Evolutionary conservation across 306 rosid species (phyloP).

Genomic region (Aeschynomene evenia): DNA sequence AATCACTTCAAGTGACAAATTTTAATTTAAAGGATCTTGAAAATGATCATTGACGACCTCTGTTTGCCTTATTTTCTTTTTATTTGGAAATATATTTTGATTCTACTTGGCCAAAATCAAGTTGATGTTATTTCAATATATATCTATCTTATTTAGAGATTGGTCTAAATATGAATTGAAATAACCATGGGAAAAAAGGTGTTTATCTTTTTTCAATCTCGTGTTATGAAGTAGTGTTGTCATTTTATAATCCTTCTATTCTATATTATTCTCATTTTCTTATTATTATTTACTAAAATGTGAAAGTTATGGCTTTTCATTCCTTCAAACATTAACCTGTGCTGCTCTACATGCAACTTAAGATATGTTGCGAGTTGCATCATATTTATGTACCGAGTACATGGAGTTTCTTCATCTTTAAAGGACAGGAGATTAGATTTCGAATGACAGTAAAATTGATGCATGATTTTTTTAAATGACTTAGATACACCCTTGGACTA

Average conservation of each 20-base stretch:
- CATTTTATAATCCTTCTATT: constrained; percentile 6
- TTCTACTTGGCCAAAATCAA: neutral
- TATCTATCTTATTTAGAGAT: neutral
- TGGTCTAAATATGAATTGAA: constrained; percentile 6
- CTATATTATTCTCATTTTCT: neutral
- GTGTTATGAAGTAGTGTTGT: neutral
- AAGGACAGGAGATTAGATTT: neutral
- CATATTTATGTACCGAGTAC: neutral
- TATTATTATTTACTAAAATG: neutral
- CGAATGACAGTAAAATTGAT: constrained; percentile 1
- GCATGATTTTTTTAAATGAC: neutral
- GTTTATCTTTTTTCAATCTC: constrained; percentile 4
- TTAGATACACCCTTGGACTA: neutral
- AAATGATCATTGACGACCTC: neutral
- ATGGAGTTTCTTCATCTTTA: neutral
- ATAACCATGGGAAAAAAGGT: neutral
- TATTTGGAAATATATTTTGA: neutral
- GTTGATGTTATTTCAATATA: neutral
- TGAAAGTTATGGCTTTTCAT: neutral
- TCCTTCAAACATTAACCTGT: neutral
- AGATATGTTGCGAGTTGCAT: neutral
- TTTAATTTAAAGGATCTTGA: neutral
- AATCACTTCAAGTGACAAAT: neutral
- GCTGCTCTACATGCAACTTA: neutral
- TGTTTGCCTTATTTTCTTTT: neutral